Percentiles rank a stretch among this genome's conserved stretches.
phyloP scores from a whole-genome alignment of 148 eudicot genomes.

The Pharnaceum exiguum region DNA sequence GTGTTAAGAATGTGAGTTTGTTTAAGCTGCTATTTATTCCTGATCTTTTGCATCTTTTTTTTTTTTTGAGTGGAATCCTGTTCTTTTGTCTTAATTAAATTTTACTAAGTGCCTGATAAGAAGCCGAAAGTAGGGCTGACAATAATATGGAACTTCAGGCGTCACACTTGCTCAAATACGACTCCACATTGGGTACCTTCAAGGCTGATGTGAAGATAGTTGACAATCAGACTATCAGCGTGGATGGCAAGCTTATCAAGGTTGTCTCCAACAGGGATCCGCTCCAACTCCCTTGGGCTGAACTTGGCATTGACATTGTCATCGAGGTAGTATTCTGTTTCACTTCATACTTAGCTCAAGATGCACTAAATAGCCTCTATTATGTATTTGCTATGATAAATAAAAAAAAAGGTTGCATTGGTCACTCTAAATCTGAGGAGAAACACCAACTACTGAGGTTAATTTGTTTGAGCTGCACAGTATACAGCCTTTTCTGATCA shows the following conservation, averaged over 20 bases:
- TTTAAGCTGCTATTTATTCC: not conserved
- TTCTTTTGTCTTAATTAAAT: not conserved
- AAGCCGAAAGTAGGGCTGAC: not conserved
- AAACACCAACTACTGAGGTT: too few species aligned
- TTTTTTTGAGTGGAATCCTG: not conserved
- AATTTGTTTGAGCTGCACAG: too few species aligned
- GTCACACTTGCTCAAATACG: conserved; percentile 95
- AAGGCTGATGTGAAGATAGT: conserved; percentile 93
- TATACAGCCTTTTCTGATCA: too few species aligned
- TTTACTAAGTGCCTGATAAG: not conserved
- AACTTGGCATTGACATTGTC: conserved; percentile 92
- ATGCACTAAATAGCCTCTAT: too few species aligned
- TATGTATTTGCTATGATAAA: too few species aligned
- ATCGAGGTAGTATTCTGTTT: conserved; percentile 58
- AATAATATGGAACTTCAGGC: conserved; percentile 44
- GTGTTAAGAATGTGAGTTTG: conserved; percentile 82
- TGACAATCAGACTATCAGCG: conserved; percentile 77
- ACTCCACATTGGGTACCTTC: conserved; percentile 90
- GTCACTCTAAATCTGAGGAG: too few species aligned
- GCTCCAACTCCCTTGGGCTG: conserved; percentile 97
- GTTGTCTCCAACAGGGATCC: conserved; percentile 97
- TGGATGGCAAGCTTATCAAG: conserved; percentile 87
- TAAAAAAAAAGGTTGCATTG: too few species aligned
- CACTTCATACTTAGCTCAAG: not conserved
- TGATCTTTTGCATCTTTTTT: not conserved